Evolutionary conservation across 371 early-diverging fungal genomes (phyloP), one percentile per base, ranked within the genome.

Genomic region (Capillidium rhysosporum): DNA sequence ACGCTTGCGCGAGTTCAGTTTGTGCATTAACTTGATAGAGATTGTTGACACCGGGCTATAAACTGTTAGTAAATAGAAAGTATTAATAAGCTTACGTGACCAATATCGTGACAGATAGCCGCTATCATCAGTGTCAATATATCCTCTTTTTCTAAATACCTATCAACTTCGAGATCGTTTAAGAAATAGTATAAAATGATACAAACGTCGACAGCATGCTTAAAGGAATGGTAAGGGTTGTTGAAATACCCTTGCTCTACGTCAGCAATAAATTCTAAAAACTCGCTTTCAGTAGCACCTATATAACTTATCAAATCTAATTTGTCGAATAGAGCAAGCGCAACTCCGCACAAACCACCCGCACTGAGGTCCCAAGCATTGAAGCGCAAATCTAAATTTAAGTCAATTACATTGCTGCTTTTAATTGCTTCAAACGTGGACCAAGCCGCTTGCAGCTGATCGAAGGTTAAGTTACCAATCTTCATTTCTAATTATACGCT

Each of bases 71-170:
- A 34, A 34, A 39, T 26, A 18, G 24, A 46, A 57, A 16, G 9
- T 24, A 26, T 12, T 28, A 18, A 26, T 1, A 41, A 26, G 69
- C 81, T 78, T 79, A 85, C 85, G 65, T 92, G 92, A 38, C 88
- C 83, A 53, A 84, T 78, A 60, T 92, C 92, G 63, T 92, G 92
- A 61, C 86, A 84, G 38, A 92, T 69, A n/a, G 80, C 90, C 31
- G 86, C 79, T 38, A 92, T 74, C 26, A 89, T 61, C 40, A 90
- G 60, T 8, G 80, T 73, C 16, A 80, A 77, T 54, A 80, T 68
- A 57, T 89, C 89, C 9, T 75, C 66, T 20, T 69, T 59, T n/a
- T 80, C 69, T 9, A 87, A 60, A 46, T 78, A 79, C 8, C 69
- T 70, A 0, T 68, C 64, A 0, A 80, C 77, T 34, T 69, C 73